Percentiles rank a stretch among this genome's conserved stretches.
Evolutionary conservation across 2,329 filamentous ascomycete species (phyloP).

Genomic region (Venturia carpophila): DNA sequence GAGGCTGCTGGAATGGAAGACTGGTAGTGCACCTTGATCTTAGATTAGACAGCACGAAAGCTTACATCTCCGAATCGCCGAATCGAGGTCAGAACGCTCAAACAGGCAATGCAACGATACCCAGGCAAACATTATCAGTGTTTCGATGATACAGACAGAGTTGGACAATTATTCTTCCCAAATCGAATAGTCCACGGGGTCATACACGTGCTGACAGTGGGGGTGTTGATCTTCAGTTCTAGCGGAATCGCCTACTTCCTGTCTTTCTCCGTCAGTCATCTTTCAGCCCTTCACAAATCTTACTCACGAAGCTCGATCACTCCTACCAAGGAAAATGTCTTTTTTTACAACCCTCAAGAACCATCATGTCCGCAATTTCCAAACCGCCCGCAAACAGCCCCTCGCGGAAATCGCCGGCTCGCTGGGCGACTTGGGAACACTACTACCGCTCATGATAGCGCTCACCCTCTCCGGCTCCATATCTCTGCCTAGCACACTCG

Average conservation of each 20-base stretch:
- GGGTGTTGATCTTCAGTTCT: background rate
- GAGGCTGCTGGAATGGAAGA: background rate
- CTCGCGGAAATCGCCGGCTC: constrained; percentile 79
- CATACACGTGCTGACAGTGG: background rate
- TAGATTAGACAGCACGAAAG: background rate
- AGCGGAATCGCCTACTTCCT: background rate
- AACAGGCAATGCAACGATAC: background rate
- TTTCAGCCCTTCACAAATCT: background rate
- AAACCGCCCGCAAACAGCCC: constrained; percentile 48
- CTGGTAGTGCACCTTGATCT: constrained; percentile 1
- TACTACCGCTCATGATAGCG: constrained; percentile 82
- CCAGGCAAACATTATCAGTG: background rate
- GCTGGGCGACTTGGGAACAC: constrained; percentile 79
- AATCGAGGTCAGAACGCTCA: background rate
- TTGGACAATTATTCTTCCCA: background rate
- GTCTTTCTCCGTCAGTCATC: background rate
- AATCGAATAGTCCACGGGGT: background rate
- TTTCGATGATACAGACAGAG: background rate
- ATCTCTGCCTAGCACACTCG: constrained; percentile 71
- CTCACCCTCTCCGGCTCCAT: constrained; percentile 72
- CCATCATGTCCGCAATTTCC: constrained; percentile 19
- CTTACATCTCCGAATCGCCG: background rate
- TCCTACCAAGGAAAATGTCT: background rate
- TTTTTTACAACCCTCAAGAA: background rate
- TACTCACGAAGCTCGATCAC: background rate